phyloP scores from a whole-genome alignment of 768 basidiomycete genomes.

The Russula griseocarnosa region DNA sequence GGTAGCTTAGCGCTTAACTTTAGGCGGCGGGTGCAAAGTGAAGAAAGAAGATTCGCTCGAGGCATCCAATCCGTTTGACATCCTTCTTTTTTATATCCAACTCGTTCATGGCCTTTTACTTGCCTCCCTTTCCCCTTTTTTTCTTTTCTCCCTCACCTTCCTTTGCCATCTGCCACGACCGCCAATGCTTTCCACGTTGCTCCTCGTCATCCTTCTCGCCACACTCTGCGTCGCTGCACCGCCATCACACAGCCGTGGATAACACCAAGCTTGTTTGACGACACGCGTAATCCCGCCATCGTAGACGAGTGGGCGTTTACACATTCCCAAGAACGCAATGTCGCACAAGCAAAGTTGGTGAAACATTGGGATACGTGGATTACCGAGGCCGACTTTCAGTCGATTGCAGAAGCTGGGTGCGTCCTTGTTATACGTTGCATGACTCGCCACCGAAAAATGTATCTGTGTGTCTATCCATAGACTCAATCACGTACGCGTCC shows the following conservation, averaged over 20 bases:
- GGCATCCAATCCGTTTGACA: background rate
- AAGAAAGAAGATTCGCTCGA: background rate
- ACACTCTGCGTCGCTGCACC: slow-evolving; percentile 32
- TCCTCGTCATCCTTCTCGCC: slow-evolving; percentile 33
- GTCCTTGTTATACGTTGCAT: slow-evolving; percentile 13
- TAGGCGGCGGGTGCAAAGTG: background rate
- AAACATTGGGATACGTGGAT: slow-evolving; percentile 84
- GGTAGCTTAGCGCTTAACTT: background rate
- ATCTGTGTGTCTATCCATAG: slow-evolving; percentile 35
- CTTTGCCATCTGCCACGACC: slow-evolving; percentile 20
- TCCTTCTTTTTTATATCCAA: background rate
- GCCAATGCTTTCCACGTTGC: slow-evolving; percentile 1
- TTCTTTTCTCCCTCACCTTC: slow-evolving; percentile 9
- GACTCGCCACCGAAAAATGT: too few relatives aligned
- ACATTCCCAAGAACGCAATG: slow-evolving; percentile 49
- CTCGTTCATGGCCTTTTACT: background rate
- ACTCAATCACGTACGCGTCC: slow-evolving; percentile 77
- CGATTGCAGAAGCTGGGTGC: slow-evolving; percentile 72
- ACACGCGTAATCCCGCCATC: slow-evolving; percentile 53
- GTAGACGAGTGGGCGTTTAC: slow-evolving; percentile 80
- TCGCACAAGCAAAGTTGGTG: slow-evolving; percentile 47
- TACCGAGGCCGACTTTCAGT: slow-evolving; percentile 71
- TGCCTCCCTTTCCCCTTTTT: background rate
- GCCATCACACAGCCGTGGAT: slow-evolving; percentile 56
- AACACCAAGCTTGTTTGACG: slow-evolving; percentile 69